Evolutionary conservation across 352 stramenopile genomes (phyloP), one percentile per base, ranked within the genome.

Genomic region (Phytophthora macrochlamydospora): DNA sequence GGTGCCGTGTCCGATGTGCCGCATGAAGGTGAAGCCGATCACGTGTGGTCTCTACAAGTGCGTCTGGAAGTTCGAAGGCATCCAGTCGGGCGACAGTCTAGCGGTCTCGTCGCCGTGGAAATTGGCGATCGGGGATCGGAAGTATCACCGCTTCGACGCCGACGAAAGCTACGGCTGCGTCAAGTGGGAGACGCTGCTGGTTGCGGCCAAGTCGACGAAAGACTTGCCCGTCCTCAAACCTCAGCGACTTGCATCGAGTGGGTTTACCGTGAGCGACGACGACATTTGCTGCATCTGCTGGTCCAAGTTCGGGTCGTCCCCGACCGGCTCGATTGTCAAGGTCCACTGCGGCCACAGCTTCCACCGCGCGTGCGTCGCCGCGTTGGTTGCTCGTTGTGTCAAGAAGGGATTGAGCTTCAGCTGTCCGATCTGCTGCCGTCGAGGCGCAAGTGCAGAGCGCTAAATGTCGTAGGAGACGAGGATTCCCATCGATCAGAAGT

Each of bases 31-130:
- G 18, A n/a, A 63, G 7, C 54, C 67, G 0, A n/a, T 74, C 11
- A 56, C 62, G 2, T 79, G 67, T 48, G 71, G 59, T 0, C 69
- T 79, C 42, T 79, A 73, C 40, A 54, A 76, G 7, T 79, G 67
- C 44, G 59, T 52, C 35, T 76, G 66, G 55, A 75, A 76, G 54
- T 75, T 62, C 44, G 67, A 76, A 11, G 67, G 56, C 30, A 51
- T 73, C 6, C 42, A 29, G 3, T 29, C 59, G 2, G 31, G 30
- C 7, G 50, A 66, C n/a, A 18, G 43, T 12, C 44, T 29, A n/a
- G 48, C 55, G 7, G 33, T 76, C 18, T 65, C 53, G n/a, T 78
- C 65, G 3, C 59, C 49, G 4, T 71, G 70, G 69, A 40, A 56
- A 28, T 7, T 32, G 11, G 51, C 66, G 3, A 6, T 32, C 9